Percentiles rank a stretch among this genome's conserved stretches.
phyloP scores from a whole-genome alignment of 495 filamentous ascomycete genomes.

The Penicillium verhagenii region DNA sequence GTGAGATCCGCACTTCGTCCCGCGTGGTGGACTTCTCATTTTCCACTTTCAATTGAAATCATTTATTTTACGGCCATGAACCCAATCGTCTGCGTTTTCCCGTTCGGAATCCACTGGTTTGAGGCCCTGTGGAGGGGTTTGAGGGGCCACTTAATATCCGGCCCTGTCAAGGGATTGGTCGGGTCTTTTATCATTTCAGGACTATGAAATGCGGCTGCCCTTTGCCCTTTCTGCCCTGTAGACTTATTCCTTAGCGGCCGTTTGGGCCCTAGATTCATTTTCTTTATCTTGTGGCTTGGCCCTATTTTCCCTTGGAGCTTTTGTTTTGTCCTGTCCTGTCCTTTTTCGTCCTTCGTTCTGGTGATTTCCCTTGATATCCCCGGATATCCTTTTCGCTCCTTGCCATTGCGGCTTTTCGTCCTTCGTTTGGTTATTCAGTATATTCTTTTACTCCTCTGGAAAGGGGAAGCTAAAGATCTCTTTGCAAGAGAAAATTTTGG shows the following conservation, averaged over 20 bases:
- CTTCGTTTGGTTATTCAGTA: not conserved
- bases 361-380: not conserved
- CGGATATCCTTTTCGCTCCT: not conserved
- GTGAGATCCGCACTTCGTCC: not conserved
- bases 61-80: not conserved
- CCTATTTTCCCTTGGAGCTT: not conserved
- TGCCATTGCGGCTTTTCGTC: not conserved
- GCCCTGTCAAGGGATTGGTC: conserved; percentile 21
- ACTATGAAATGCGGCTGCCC: not conserved
- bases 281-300: not conserved
- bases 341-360: not conserved
- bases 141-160: conserved; percentile 13
- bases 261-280: not conserved
- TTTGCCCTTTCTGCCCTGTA: not conserved
- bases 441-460: not conserved
- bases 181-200: conserved; percentile 6
- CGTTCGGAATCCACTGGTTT: not conserved
- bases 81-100: conserved; percentile 8
- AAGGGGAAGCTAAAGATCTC: too few relatives aligned
- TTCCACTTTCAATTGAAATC: conserved; percentile 1
- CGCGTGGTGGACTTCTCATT: conserved; percentile 6
- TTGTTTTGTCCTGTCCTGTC: not conserved
- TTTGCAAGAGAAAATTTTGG: not conserved
- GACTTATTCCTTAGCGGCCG: not conserved
- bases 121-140: not conserved